These are phyloP conservation scores for Sporothrix euskadiensis DNA, from an alignment of 2,329 filamentous ascomycete species.

Conservation along the genomic window DNA sequence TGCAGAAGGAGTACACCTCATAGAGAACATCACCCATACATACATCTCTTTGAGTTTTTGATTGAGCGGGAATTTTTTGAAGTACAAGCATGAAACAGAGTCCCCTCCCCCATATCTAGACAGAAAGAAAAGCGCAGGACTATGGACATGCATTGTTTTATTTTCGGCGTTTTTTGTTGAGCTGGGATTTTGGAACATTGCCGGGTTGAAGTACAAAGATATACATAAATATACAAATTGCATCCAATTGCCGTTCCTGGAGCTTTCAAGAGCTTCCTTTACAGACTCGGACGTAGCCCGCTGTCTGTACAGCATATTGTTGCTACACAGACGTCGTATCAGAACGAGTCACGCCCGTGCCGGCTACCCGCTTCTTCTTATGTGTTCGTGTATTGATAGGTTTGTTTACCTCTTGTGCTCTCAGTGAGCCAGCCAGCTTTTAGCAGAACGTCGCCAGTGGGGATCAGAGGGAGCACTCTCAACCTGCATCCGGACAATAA, in stretches of 20 bases:
- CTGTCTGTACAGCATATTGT: not conserved
- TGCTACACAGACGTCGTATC: constrained; percentile 4
- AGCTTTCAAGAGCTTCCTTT: not conserved
- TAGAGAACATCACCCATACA: not conserved
- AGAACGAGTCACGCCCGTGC: not conserved
- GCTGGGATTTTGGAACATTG: constrained; percentile 8
- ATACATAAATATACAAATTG: constrained; percentile 5
- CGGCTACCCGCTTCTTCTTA: not conserved
- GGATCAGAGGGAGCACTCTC: not conserved
- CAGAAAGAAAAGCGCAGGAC: constrained; percentile 1
- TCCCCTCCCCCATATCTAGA: not conserved
- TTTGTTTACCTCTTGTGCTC: not conserved
- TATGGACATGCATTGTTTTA: not conserved
- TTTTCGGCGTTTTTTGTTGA: constrained; percentile 19
- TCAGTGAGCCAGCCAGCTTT: not conserved
- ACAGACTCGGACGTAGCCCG: not conserved
- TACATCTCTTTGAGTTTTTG: not conserved
- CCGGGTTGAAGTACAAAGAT: not conserved
- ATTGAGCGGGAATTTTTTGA: not conserved
- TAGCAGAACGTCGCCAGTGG: not conserved
- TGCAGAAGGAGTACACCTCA: constrained; percentile 62
- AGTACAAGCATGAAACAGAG: not conserved
- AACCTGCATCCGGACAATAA: not conserved
- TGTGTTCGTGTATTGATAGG: not conserved
- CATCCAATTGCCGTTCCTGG: not conserved